Evolutionary conservation across 306 rosid species (phyloP).

Genomic region (Citrullus amarus): DNA sequence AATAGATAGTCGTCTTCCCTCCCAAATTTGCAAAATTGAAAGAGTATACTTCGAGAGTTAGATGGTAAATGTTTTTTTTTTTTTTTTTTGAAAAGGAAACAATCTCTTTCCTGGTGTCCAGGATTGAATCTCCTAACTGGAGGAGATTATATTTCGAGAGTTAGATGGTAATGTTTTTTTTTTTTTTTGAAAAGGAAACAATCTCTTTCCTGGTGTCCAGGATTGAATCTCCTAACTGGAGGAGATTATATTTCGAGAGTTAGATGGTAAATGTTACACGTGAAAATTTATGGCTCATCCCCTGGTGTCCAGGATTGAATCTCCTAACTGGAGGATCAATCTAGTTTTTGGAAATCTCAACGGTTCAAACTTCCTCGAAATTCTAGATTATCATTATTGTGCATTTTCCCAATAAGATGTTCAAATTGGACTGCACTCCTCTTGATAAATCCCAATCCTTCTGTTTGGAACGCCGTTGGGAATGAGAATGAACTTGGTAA

Average conservation of each 20-base stretch:
- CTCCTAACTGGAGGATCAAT: neutral
- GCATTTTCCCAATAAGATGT: neutral
- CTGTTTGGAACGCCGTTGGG: neutral
- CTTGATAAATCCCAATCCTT: neutral
- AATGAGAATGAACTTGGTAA: neutral
- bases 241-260: neutral
- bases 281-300: neutral
- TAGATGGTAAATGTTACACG: neutral
- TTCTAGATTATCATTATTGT: neutral
- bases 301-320: neutral
- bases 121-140: too few relatives aligned
- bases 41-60: neutral
- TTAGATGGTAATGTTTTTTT: too few relatives aligned
- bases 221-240: too few relatives aligned
- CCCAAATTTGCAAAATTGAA: neutral
- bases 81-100: too few relatives aligned
- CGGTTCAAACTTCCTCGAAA: neutral
- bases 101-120: too few relatives aligned
- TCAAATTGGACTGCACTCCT: neutral
- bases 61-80: neutral
- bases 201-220: too few relatives aligned
- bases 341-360: neutral
- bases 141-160: too few relatives aligned
- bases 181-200: too few relatives aligned
- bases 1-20: neutral